Percentiles rank a stretch among this genome's conserved stretches.
Conservation (phyloP, 441 rosid species). For the Kokia cookei region DNA sequence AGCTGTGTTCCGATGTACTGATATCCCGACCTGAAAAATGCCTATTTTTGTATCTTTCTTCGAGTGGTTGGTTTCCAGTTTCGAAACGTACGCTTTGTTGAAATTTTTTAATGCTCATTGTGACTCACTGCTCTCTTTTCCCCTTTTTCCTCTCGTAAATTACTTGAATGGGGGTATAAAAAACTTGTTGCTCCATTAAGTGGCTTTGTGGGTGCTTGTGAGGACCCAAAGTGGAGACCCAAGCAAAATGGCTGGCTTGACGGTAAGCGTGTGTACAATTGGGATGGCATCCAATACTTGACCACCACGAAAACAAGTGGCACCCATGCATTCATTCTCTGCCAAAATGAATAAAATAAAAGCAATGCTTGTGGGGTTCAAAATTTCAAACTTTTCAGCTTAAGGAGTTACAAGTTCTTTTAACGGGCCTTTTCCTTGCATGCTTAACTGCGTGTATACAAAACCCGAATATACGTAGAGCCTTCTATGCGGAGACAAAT, state of each 20-base stretch:
- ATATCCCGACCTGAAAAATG: no score
- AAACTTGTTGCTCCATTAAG: no score
- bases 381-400: background rate
- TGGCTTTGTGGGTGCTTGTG: background rate
- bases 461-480: background rate
- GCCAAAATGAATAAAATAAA: background rate
- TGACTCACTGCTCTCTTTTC: background rate
- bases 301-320: slow-evolving; percentile 32
- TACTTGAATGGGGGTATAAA: no score
- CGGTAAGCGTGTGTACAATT: slow-evolving; percentile 16
- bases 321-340: slow-evolving; percentile 35
- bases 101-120: no score
- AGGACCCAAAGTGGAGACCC: background rate
- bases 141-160: background rate
- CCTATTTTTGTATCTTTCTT: no score
- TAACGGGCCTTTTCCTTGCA: background rate
- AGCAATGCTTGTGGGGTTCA: background rate
- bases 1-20: no score
- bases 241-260: background rate
- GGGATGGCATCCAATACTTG: slow-evolving; percentile 28
- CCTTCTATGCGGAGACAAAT: background rate
- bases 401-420: background rate
- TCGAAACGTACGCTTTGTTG: no score
- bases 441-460: background rate
- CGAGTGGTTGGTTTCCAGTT: no score